A percentile compares a stretch with the other conserved stretches of the same genome.
Evolutionary conservation across 73 alveolate genomes (phyloP).

Genomic region (Halteria grandinella): DNA sequence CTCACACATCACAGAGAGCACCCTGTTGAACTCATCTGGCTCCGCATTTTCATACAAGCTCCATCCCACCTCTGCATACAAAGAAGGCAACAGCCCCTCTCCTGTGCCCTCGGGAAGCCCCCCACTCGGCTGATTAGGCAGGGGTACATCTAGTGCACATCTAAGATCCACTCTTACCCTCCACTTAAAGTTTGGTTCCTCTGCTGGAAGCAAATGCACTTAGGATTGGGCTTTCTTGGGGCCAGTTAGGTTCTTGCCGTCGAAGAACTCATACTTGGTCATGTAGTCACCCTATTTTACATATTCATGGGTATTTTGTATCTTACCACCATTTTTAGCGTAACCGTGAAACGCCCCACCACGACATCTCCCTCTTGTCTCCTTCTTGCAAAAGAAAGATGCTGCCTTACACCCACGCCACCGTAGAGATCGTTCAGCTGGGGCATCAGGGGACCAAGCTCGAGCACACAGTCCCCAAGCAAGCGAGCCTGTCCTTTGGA

Average conservation of each 20-base stretch:
- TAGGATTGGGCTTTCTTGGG: constrained; percentile 82
- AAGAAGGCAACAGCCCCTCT: constrained; percentile 90
- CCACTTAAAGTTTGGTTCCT: constrained; percentile 97
- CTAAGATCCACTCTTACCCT: constrained; percentile 95
- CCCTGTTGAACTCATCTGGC: constrained; percentile 91
- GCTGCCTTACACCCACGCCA: constrained; percentile 94
- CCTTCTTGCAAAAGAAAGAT: constrained; percentile 84
- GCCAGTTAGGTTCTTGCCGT: constrained; percentile 72
- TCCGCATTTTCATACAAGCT: constrained; percentile 90
- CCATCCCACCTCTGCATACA: constrained; percentile 97
- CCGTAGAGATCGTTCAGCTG: constrained; percentile 95
- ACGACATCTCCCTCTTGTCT: constrained; percentile 89
- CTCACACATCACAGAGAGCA: constrained; percentile 88
- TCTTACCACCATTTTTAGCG: constrained; percentile 80
- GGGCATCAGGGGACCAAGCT: constrained; percentile 95
- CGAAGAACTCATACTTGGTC: constrained; percentile 62
- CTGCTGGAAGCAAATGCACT: constrained; percentile 95
- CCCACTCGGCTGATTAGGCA: too few species aligned
- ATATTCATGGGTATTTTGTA: not conserved
- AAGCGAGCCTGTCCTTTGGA: constrained; percentile 96
- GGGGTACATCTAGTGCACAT: constrained; percentile 95
- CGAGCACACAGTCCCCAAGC: constrained; percentile 96
- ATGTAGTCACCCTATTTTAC: constrained; percentile 59
- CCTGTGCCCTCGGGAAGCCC: too few species aligned
- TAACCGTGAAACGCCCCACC: constrained; percentile 97